Evolutionary conservation across 495 filamentous ascomycete species (phyloP).

Genomic region (Friedmanniomyces simplex): DNA sequence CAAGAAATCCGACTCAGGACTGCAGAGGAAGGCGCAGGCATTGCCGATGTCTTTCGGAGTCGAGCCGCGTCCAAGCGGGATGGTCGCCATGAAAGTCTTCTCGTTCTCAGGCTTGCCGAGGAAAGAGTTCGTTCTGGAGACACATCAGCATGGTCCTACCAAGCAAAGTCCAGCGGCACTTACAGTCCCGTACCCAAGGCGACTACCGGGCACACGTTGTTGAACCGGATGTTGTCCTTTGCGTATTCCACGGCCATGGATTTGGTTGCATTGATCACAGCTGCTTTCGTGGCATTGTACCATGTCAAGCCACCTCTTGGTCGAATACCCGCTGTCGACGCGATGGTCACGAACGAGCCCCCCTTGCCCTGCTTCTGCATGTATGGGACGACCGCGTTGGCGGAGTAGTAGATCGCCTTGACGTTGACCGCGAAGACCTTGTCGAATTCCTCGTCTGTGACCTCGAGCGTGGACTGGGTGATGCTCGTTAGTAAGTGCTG

Average conservation of each 20-base stretch:
- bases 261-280: constrained; percentile 24
- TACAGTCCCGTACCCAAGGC: constrained; percentile 18
- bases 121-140: constrained; percentile 56
- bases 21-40: constrained; percentile 55
- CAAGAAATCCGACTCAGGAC: constrained; percentile 57
- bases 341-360: constrained; percentile 23
- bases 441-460: constrained; percentile 26
- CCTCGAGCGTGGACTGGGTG: constrained; percentile 31
- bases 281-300: constrained; percentile 26
- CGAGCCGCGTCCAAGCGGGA: constrained; percentile 54
- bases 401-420: constrained; percentile 23
- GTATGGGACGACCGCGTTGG: constrained; percentile 20
- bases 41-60: constrained; percentile 57
- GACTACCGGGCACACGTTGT: constrained; percentile 20
- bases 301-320: constrained; percentile 23
- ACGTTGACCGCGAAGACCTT: constrained; percentile 24
- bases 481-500: no score
- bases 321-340: constrained; percentile 24
- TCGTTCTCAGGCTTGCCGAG: constrained; percentile 56
- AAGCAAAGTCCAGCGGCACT: neutral
- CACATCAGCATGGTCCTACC: constrained; percentile 26
- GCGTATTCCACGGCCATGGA: constrained; percentile 23
- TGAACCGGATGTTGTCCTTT: constrained; percentile 23
- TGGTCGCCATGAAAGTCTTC: constrained; percentile 53
- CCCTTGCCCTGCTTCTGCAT: constrained; percentile 23